Conservation (phyloP, 208 protist genomes). For the Trypanosoma mega region DNA sequence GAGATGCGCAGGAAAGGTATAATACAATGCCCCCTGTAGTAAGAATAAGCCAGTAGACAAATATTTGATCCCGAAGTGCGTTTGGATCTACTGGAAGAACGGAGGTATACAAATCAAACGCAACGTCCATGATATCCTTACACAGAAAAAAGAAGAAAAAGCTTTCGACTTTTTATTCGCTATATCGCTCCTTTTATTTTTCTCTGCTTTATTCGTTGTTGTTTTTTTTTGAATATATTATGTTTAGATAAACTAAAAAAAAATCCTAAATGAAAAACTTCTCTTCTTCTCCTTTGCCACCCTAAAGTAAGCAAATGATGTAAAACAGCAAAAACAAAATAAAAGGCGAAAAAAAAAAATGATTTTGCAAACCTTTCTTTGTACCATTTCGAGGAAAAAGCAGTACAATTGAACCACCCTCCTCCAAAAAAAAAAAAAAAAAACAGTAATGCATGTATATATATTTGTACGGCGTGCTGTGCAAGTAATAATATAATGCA, state of each 20-base stretch:
- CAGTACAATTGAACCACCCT: neutral
- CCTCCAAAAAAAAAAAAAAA: constrained; percentile 20
- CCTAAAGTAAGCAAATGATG: too few species aligned
- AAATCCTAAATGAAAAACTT: too few species aligned
- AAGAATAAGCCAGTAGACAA: constrained; percentile 74
- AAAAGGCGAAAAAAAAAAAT: constrained; percentile 21
- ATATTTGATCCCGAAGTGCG: constrained; percentile 52
- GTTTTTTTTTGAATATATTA: too few species aligned
- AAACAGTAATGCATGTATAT: constrained; percentile 7
- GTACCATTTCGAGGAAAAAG: too few species aligned
- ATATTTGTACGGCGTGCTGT: too few species aligned
- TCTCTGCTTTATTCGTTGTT: too few species aligned
- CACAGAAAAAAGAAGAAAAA: too few species aligned
- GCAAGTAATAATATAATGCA: constrained; percentile 1
- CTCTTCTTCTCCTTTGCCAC: too few species aligned
- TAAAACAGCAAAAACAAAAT: constrained; percentile 8
- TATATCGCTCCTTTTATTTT: too few species aligned
- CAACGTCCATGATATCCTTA: constrained; percentile 77
- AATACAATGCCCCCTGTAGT: constrained; percentile 58
- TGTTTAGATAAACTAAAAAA: too few species aligned
- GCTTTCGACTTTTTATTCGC: too few species aligned
- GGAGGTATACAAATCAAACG: constrained; percentile 60
- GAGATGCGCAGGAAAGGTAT: constrained; percentile 52
- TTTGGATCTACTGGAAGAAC: constrained; percentile 58
- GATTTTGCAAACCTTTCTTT: too few species aligned